Evolutionary conservation across 768 basidiomycete genomes (phyloP).

Genomic region (Lactifluus hygrophoroides): DNA sequence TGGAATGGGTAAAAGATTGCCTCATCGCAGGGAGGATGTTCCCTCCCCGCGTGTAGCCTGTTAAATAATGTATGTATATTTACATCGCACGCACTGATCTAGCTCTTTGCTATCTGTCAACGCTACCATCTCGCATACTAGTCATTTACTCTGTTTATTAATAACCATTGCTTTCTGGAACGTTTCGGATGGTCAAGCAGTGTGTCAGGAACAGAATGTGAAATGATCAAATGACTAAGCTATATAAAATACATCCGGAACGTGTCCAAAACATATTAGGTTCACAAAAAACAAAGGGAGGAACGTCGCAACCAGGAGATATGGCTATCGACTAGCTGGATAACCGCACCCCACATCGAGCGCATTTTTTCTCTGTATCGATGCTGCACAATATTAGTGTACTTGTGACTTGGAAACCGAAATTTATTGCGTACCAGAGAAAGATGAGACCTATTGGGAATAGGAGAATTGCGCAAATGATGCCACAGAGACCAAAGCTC

Average conservation of each 20-base stretch:
- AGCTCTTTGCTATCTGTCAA: not conserved
- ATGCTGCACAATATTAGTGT: conserved; percentile 9
- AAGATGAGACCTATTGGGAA: conserved; percentile 27
- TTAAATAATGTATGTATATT: not conserved
- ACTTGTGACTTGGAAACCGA: not conserved
- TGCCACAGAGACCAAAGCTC: conserved; percentile 26
- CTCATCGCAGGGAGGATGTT: conserved; percentile 53
- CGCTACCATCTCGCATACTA: not conserved
- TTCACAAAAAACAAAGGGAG: not conserved
- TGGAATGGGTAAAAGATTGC: conserved; percentile 74
- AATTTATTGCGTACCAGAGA: conserved; percentile 21
- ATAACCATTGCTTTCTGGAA: not conserved
- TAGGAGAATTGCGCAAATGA: conserved; percentile 25
- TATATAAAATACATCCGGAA: conserved; percentile 3
- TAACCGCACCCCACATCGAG: conserved; percentile 23
- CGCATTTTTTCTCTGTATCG: conserved; percentile 24
- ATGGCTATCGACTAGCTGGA: not conserved
- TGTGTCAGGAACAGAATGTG: too few relatives aligned
- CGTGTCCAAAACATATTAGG: not conserved
- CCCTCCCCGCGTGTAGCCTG: conserved; percentile 22
- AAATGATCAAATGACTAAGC: not conserved
- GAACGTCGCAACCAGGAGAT: not conserved
- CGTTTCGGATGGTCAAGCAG: not conserved
- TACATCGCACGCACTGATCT: not conserved
- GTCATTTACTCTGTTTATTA: conserved; percentile 3